Conservation (phyloP, 2,329 filamentous ascomycete genomes). For the Didymella segeticola region DNA sequence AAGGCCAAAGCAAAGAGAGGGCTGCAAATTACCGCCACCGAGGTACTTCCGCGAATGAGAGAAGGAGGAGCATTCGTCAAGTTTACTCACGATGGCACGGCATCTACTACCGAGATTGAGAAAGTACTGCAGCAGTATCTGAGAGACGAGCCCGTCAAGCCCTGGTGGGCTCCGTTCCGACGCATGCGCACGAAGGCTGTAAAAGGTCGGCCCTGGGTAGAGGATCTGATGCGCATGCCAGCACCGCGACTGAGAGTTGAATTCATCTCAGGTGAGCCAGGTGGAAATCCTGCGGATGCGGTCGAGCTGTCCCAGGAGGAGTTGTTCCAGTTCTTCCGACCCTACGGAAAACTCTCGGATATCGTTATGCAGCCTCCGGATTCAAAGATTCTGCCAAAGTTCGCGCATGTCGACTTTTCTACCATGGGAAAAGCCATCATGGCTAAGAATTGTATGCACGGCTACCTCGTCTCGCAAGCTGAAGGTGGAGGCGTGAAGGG, state of each 20-base stretch:
- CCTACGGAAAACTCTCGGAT: conserved; percentile 88
- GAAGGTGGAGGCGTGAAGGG: conserved; percentile 77
- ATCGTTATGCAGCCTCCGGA: conserved; percentile 83
- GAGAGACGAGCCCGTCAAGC: conserved; percentile 73
- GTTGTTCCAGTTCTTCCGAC: conserved; percentile 84
- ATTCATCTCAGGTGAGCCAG: conserved; percentile 76
- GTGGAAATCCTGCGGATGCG: conserved; percentile 71
- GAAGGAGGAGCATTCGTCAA: conserved; percentile 96
- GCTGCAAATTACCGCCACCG: conserved; percentile 72
- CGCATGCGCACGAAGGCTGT: conserved; percentile 77
- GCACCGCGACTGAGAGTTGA: conserved; percentile 79
- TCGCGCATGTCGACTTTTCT: conserved; percentile 79
- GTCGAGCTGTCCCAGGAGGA: conserved; percentile 85
- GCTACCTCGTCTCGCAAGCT: conserved; percentile 71
- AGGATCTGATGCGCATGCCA: conserved; percentile 86
- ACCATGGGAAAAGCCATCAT: conserved; percentile 78
- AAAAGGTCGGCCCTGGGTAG: conserved; percentile 87
- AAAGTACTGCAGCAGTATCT: conserved; percentile 68
- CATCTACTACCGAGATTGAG: conserved; percentile 63
- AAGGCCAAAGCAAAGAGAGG: conserved; percentile 67
- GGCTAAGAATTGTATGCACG: conserved; percentile 92
- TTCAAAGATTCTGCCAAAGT: conserved; percentile 83
- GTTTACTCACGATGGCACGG: conserved; percentile 65
- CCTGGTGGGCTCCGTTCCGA: conserved; percentile 89
- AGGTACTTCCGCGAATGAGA: conserved; percentile 83